phyloP scores from a whole-genome alignment of 2,329 filamentous ascomycete genomes.

The Botrytis deweyae region DNA sequence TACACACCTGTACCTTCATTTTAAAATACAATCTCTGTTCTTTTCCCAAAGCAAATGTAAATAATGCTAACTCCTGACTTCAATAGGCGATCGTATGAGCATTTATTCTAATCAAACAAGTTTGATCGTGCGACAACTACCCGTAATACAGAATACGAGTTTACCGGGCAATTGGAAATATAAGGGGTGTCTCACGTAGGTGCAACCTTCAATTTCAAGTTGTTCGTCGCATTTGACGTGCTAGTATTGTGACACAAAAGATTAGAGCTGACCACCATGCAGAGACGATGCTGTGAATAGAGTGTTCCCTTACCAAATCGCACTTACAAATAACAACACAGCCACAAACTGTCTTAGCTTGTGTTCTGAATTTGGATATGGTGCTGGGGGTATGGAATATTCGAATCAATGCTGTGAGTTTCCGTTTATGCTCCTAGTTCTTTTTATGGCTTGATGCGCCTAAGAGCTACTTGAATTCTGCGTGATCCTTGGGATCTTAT shows the following conservation, averaged over 20 bases:
- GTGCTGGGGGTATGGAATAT: constrained; percentile 35
- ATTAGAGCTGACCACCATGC: neutral
- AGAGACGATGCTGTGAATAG: constrained; percentile 25
- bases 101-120: constrained; percentile 30
- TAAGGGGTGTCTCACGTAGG: constrained; percentile 35
- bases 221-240: neutral
- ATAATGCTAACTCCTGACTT: neutral
- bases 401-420: constrained; percentile 33
- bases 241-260: neutral
- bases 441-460: neutral
- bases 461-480: neutral
- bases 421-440: too few species aligned
- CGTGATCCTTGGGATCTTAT: neutral
- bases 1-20: neutral
- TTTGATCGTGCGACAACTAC: constrained; percentile 24
- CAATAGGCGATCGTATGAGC: constrained; percentile 31
- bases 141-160: constrained; percentile 24
- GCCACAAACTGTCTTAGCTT: constrained; percentile 30
- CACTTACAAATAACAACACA: constrained; percentile 27
- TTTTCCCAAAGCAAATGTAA: neutral
- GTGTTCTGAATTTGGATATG: constrained; percentile 34
- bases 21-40: neutral
- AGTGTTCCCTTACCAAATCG: constrained; percentile 32
- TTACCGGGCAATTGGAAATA: constrained; percentile 32
- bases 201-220: neutral